Conservation (phyloP, 1,284 basidiomycete species). For the Trichosporon faecale region DNA sequence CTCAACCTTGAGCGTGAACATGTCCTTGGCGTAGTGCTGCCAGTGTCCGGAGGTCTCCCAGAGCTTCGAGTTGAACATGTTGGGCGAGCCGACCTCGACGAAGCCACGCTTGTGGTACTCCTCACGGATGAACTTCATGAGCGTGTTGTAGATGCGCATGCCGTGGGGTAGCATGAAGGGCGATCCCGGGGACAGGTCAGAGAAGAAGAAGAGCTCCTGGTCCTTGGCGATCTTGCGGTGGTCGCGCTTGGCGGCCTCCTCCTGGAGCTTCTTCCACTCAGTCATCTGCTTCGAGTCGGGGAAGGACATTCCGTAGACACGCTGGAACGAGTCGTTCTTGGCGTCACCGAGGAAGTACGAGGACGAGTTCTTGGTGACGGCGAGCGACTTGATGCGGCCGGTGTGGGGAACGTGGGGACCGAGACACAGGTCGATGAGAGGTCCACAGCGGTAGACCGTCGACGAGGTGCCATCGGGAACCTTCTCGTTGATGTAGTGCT, state of each 20-base stretch:
- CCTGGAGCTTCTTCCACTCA: constrained; percentile 95
- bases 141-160: constrained; percentile 92
- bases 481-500: constrained; percentile 91
- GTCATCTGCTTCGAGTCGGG: constrained; percentile 93
- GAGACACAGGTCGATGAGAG: constrained; percentile 96
- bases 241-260: constrained; percentile 95
- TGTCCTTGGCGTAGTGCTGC: constrained; percentile 97
- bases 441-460: constrained; percentile 97
- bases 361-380: constrained; percentile 96
- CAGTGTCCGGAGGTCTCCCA: constrained; percentile 99
- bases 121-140: constrained; percentile 85
- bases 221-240: constrained; percentile 95
- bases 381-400: constrained; percentile 93
- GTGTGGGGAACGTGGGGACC: constrained; percentile 98
- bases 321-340: constrained; percentile 91
- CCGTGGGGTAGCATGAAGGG: constrained; percentile 98
- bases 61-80: constrained; percentile 94
- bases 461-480: constrained; percentile 95
- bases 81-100: constrained; percentile 83
- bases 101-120: constrained; percentile 57
- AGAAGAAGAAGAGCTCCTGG: constrained; percentile 98
- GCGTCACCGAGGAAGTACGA: constrained; percentile 97
- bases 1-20: constrained; percentile 91
- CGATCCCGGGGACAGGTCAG: constrained; percentile 90
- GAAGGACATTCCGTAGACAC: constrained; percentile 98